Base-by-base conservation (phyloP, 768 basidiomycete genomes). In the Neoboletus magnificus region DNA sequence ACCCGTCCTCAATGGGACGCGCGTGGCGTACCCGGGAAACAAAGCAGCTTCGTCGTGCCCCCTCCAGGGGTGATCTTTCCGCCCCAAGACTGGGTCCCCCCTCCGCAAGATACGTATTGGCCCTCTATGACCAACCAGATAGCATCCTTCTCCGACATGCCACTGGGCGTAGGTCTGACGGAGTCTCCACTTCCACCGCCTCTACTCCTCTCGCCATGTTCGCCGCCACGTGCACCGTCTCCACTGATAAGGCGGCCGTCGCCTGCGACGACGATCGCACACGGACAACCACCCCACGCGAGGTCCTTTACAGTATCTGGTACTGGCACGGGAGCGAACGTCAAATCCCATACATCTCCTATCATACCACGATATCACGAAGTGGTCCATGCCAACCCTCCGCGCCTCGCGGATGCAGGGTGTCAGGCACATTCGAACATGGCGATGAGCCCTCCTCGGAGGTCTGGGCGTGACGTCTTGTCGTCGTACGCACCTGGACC, bases 21-120 rank as follows among this genome's bases (percentile, higher is more conserved):
- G 16, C 48, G 43, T 30, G 29, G 40, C 9, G 27, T 4, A 25
- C 53, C 56, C 5, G 57, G 51, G n/a, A 60, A 61, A 32, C 61
- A 49, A 37, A 56, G 43, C 35, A 45, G 32, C 13, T 55, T 61
- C 35, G 32, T 65, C 30, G 50, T 70, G 4, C 67, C 67, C 35
- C 68, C 67, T 18, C 68, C 67, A 13, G 67, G 67, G 22, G 56
- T 65, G 43, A 54, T 70, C 25, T 61, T 69, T 47, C 61, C 68
- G 4, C 22, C 22, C n/a, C 42, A 63, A 49, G 66, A 65, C 15
- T 55, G 68, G 62, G 56, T 25, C 1, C 33, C 33, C 33, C 40
- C 58, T 0, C 33, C 64, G 4, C 60, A 55, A 48, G 62, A 68
- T 4, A 48, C 40, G 36, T 57, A 62, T 51, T 44, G 59, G 55